A percentile compares a stretch with the other conserved stretches of the same genome.
phyloP scores from a whole-genome alignment of 129 eudicot genomes.

The Deinandra increscens region DNA sequence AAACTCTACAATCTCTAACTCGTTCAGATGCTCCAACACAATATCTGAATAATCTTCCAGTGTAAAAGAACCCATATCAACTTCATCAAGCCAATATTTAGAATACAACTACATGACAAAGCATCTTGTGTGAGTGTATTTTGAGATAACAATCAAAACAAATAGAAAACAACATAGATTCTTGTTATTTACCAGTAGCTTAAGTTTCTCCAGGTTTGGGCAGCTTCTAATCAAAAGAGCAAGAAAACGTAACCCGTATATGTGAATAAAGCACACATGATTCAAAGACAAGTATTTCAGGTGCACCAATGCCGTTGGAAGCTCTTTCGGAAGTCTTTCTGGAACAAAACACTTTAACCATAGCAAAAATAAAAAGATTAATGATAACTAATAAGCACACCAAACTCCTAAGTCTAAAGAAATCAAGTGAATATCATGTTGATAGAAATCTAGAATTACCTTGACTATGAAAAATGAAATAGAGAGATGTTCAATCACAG shows the following conservation, averaged over 20 bases:
- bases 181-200: slow-evolving; percentile 4
- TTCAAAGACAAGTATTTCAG: no score
- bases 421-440: no score
- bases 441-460: slow-evolving; percentile 19
- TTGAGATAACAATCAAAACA: slow-evolving; percentile 1
- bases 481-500: neutral
- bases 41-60: neutral
- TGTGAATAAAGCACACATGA: neutral
- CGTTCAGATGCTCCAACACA: neutral
- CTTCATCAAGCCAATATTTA: neutral
- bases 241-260: neutral
- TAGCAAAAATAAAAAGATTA: neutral
- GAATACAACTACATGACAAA: neutral
- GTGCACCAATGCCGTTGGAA: no score
- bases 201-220: slow-evolving; percentile 16
- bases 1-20: neutral
- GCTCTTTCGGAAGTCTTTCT: no score
- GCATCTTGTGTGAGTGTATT: neutral
- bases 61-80: neutral
- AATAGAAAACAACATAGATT: neutral
- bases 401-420: no score
- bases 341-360: neutral
- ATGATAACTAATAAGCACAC: neutral
- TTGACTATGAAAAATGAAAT: neutral
- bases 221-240: slow-evolving; percentile 5